Evolutionary conservation across 352 stramenopile genomes (phyloP).

Genomic region (Phytophthora ohioensis): DNA sequence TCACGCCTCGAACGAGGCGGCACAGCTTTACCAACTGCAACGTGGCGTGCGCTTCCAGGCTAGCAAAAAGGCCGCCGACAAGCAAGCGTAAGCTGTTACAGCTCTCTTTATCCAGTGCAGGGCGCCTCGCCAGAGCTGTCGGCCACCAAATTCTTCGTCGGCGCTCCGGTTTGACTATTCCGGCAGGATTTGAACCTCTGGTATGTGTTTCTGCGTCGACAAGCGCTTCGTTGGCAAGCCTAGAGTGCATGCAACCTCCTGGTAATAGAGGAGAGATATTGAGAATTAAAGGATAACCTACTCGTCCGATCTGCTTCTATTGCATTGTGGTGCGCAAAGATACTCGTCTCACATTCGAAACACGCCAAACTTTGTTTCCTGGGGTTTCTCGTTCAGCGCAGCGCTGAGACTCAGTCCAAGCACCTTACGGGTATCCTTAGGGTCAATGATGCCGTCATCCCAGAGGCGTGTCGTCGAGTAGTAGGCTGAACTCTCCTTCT

Average conservation of each 20-base stretch:
- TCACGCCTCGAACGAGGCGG: conserved; percentile 84
- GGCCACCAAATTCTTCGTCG: conserved; percentile 21
- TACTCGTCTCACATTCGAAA: conserved; percentile 92
- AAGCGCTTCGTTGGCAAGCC: conserved; percentile 25
- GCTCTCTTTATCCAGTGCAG: conserved; percentile 21
- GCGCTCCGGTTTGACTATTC: conserved; percentile 22
- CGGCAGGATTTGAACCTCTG: conserved; percentile 15
- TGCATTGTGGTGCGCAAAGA: not conserved
- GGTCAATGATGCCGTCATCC: conserved; percentile 99
- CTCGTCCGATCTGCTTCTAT: conserved; percentile 12
- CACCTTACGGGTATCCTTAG: conserved; percentile 93
- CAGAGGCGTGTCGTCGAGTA: conserved; percentile 97
- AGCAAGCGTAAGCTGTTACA: conserved; percentile 28
- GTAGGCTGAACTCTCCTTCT: conserved; percentile 94
- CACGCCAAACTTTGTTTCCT: conserved; percentile 95
- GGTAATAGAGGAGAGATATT: conserved; percentile 35
- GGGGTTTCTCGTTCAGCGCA: conserved; percentile 72
- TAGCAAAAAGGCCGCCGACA: conserved; percentile 47
- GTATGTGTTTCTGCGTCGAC: conserved; percentile 30
- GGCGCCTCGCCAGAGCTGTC: conserved; percentile 10
- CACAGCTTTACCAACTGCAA: conserved; percentile 87
- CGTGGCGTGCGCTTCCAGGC: conserved; percentile 56
- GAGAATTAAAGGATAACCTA: conserved; percentile 26
- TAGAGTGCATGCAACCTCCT: conserved; percentile 33
- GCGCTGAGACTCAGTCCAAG: conserved; percentile 81